These are phyloP conservation scores for Golovinomyces cichoracearum DNA, from an alignment of 2,329 filamentous ascomycete species.

Conservation along the genomic window DNA sequence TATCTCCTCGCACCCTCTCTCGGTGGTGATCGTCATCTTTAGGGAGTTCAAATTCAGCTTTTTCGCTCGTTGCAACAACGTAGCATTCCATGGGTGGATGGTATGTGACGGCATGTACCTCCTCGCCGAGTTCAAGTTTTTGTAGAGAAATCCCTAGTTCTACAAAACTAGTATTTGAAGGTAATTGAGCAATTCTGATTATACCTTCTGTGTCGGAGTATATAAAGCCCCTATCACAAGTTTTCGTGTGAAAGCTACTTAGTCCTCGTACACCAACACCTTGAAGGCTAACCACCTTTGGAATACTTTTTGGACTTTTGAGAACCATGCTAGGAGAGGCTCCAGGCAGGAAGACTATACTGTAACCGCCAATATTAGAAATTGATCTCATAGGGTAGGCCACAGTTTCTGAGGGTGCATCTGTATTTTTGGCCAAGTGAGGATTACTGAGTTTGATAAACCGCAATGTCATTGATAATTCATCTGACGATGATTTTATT, in stretches of 20 bases:
- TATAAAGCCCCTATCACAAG: slow-evolving; percentile 59
- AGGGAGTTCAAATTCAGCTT: slow-evolving; percentile 53
- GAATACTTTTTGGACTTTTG: slow-evolving; percentile 52
- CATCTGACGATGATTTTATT: slow-evolving; percentile 13
- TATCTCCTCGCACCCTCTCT: slow-evolving; percentile 51
- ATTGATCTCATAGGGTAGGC: slow-evolving; percentile 21
- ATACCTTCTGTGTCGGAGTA: slow-evolving; percentile 51
- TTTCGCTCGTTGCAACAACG: slow-evolving; percentile 42
- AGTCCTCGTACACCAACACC: slow-evolving; percentile 43
- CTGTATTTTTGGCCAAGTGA: slow-evolving; percentile 31
- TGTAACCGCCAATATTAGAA: slow-evolving; percentile 47
- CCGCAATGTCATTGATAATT: slow-evolving; percentile 25
- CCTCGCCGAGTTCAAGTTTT: slow-evolving; percentile 42
- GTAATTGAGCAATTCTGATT: slow-evolving; percentile 48
- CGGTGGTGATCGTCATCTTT: slow-evolving; percentile 59
- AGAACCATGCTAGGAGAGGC: slow-evolving; percentile 56
- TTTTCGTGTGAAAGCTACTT: slow-evolving; percentile 49
- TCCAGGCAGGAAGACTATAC: slow-evolving; percentile 60
- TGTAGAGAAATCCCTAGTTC: slow-evolving; percentile 52
- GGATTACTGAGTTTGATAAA: slow-evolving; percentile 55
- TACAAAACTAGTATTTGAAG: slow-evolving; percentile 36
- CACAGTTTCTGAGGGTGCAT: slow-evolving; percentile 25
- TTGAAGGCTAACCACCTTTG: slow-evolving; percentile 48
- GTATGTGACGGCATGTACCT: slow-evolving; percentile 49
- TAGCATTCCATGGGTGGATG: slow-evolving; percentile 53